phyloP scores from a whole-genome alignment of 1,284 basidiomycete species.

The Puccinia horiana region DNA sequence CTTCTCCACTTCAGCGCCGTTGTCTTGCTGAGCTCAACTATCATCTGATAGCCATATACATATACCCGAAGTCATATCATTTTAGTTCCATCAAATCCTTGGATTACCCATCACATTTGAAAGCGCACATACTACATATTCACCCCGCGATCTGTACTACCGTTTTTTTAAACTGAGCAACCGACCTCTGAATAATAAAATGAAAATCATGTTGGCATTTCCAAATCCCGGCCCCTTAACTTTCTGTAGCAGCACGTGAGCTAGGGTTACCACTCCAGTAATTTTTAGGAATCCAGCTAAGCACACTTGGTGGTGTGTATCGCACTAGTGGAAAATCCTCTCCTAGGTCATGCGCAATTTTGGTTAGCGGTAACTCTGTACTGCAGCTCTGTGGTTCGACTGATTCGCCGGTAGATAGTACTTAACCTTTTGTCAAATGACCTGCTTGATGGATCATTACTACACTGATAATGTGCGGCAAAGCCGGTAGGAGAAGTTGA shows the following conservation, averaged over 20 bases:
- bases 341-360: background rate
- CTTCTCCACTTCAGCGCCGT: background rate
- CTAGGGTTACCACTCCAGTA: background rate
- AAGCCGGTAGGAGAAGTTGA: background rate
- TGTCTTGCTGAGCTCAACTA: background rate
- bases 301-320: constrained; percentile 7
- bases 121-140: too few species aligned
- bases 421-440: constrained; percentile 13
- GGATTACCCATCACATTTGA: too few species aligned
- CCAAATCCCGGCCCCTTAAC: constrained; percentile 1
- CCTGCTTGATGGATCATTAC: background rate
- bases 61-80: too few species aligned
- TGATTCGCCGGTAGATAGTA: constrained; percentile 4
- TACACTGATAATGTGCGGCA: background rate
- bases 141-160: too few species aligned
- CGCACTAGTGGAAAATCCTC: constrained; percentile 12
- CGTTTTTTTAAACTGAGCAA: background rate
- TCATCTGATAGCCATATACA: background rate
- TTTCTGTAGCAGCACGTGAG: background rate
- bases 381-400: constrained; percentile 12
- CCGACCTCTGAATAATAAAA: background rate
- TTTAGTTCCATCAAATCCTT: background rate
- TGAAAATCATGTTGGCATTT: background rate
- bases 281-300: background rate
- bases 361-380: background rate